phyloP scores from a whole-genome alignment of 1,284 basidiomycete genomes.

The Neotropicomus parvogracilis region DNA sequence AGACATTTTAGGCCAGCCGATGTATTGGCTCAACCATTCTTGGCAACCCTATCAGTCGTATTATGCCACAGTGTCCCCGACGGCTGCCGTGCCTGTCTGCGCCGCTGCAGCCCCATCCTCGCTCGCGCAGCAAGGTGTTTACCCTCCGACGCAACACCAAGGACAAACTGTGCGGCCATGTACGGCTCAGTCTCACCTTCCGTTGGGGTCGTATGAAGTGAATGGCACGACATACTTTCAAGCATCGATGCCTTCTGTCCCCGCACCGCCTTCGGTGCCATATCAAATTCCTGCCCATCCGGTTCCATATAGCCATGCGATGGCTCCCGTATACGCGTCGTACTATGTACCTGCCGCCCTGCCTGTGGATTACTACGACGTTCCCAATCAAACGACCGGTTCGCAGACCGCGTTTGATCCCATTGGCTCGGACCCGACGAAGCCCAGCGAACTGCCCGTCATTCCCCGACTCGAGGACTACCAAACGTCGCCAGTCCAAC shows the following conservation, averaged over 20 bases:
- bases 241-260: constrained; percentile 1
- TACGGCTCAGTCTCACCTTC: constrained; percentile 9
- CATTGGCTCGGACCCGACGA: constrained; percentile 21
- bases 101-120: not conserved
- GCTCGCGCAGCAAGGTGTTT: constrained; percentile 3
- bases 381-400: constrained; percentile 3
- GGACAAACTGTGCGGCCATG: not conserved
- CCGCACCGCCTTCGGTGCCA: constrained; percentile 1
- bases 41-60: constrained; percentile 25
- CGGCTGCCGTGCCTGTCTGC: constrained; percentile 3
- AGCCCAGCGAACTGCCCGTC: constrained; percentile 19
- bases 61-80: constrained; percentile 27
- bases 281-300: constrained; percentile 13
- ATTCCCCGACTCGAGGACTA: constrained; percentile 13
- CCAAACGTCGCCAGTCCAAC: constrained; percentile 1
- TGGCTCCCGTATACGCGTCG: constrained; percentile 7
- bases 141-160: constrained; percentile 1
- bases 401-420: constrained; percentile 20
- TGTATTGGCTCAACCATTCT: constrained; percentile 17
- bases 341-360: constrained; percentile 12
- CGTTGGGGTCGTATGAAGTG: constrained; percentile 26
- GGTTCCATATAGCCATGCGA: constrained; percentile 6
- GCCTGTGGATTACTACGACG: constrained; percentile 3
- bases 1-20: constrained; percentile 11
- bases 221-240: constrained; percentile 37